These are phyloP conservation scores for Lophiotrema nucula DNA, from an alignment of 495 filamentous ascomycete species.

Conservation along the genomic window DNA sequence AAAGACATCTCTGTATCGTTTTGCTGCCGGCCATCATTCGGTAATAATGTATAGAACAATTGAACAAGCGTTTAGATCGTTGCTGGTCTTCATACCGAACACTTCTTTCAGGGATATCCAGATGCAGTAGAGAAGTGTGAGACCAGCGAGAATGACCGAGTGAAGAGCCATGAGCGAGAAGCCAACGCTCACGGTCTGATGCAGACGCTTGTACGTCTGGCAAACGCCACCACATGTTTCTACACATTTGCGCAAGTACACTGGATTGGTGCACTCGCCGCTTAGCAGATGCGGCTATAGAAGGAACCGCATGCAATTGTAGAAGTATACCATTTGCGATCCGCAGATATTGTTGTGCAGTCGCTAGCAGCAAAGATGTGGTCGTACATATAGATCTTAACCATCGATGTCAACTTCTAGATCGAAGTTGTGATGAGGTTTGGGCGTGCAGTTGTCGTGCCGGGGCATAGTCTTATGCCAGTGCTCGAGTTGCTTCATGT, in stretches of 20 bases:
- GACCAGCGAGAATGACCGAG: constrained; percentile 30
- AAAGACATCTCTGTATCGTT: constrained; percentile 30
- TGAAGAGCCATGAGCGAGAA: constrained; percentile 33
- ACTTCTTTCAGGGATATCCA: constrained; percentile 28
- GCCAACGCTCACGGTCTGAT: constrained; percentile 22
- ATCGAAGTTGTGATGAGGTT: not conserved
- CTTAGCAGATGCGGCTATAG: constrained; percentile 3
- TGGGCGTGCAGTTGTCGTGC: not conserved
- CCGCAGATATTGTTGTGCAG: not conserved
- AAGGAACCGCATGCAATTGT: constrained; percentile 19
- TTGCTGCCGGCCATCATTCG: constrained; percentile 31
- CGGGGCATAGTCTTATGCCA: constrained; percentile 1
- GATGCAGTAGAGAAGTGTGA: constrained; percentile 31
- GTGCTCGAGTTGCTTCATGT: constrained; percentile 1
- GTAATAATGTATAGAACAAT: constrained; percentile 34
- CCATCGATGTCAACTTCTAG: constrained; percentile 1
- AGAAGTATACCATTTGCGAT: constrained; percentile 12
- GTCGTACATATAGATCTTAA: constrained; percentile 4
- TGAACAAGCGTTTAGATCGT: constrained; percentile 29
- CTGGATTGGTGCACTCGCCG: not conserved
- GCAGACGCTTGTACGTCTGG: constrained; percentile 30
- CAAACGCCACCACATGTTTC: constrained; percentile 32
- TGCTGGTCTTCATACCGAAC: constrained; percentile 12
- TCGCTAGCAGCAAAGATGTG: not conserved
- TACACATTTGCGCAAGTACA: constrained; percentile 16